A percentile compares a stretch with the other conserved stretches of the same genome.
These are phyloP conservation scores for Aspergillus versicolor DNA, from an alignment of 2,329 filamentous ascomycete species.

Conservation along the genomic window DNA sequence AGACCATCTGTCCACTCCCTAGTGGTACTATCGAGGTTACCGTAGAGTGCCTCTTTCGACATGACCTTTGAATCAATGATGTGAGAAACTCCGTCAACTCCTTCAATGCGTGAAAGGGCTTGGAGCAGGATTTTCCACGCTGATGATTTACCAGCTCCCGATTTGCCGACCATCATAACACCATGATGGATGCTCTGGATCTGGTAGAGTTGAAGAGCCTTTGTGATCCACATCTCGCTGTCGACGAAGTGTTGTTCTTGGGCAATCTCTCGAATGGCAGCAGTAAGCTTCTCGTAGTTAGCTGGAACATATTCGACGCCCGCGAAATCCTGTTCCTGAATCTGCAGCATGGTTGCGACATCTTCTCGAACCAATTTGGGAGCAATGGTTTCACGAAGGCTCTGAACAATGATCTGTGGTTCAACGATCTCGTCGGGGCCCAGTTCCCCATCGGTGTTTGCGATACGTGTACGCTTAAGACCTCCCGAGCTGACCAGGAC, in stretches of 20 bases:
- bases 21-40: conserved; percentile 92
- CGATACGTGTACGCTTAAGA: conserved; percentile 81
- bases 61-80: conserved; percentile 99
- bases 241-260: conserved; percentile 83
- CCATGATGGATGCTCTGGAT: conserved; percentile 98
- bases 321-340: conserved; percentile 85
- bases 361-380: conserved; percentile 94
- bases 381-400: conserved; percentile 95
- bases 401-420: conserved; percentile 97
- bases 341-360: conserved; percentile 80
- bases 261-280: conserved; percentile 79
- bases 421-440: conserved; percentile 75
- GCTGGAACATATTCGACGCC: conserved; percentile 91
- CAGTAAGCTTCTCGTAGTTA: conserved; percentile 74
- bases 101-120: conserved; percentile 86
- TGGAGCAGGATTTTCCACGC: conserved; percentile 92
- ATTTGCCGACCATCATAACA: conserved; percentile 99
- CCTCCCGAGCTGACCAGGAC: conserved; percentile 97
- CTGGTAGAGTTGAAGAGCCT: conserved; percentile 94
- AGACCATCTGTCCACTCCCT: conserved; percentile 98
- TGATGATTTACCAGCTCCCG: conserved; percentile 93
- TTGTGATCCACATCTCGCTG: conserved; percentile 95
- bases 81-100: conserved; percentile 89
- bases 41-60: conserved; percentile 97
- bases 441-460: conserved; percentile 54